Base-by-base conservation (phyloP, 805 yeast species). In the Naumovozyma castellii region DNA sequence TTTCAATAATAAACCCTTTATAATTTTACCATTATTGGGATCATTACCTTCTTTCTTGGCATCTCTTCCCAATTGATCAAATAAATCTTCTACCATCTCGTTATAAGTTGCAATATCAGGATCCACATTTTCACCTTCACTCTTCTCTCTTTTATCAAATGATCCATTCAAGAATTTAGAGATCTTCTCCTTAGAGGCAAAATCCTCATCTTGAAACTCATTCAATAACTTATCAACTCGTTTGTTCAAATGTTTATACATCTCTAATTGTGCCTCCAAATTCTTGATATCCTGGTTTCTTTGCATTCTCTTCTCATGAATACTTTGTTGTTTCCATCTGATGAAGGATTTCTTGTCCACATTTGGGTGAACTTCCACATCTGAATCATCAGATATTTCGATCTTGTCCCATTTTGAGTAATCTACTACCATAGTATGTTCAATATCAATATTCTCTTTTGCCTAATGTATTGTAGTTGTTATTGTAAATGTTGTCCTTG, bases 351-450 rank as follows among this genome's bases (percentile, higher is more conserved):
- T 68, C 59, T 92, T 92, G 61, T 92, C 99, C 25, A 92, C 98
- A 57, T 92, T 92, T 43, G 97, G 99, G 59, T 92, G 99, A 13
- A 90, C 97, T 56, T 92, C 98, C 36, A 92, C 69, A 54, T 92
- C 98, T 6, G 96, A 86, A 62, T 92, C 99, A 59, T 92, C 99
- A 16, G 96, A 85, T 31, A 92, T 67, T 61, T 92, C 98, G 43
- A 92, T 76, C 59, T 86, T 85, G 63, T 92, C 99, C 97, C 98
- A 92, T 59, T 90, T 92, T 9, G 96, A 86, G 64, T 92, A 92
- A 61, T 92, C 98, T 48, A 92, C 78, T 25, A 84, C 78, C 94
- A 84, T 84, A 18, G 13, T 28, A 22, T 12, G 28, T 12, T n/a
- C n/a, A n/a, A n/a, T n/a, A n/a, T n/a, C n/a, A n/a, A n/a, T 4